These are phyloP conservation scores for Neurospora cerealis DNA, from an alignment of 495 filamentous ascomycete genomes.

Conservation along the genomic window DNA sequence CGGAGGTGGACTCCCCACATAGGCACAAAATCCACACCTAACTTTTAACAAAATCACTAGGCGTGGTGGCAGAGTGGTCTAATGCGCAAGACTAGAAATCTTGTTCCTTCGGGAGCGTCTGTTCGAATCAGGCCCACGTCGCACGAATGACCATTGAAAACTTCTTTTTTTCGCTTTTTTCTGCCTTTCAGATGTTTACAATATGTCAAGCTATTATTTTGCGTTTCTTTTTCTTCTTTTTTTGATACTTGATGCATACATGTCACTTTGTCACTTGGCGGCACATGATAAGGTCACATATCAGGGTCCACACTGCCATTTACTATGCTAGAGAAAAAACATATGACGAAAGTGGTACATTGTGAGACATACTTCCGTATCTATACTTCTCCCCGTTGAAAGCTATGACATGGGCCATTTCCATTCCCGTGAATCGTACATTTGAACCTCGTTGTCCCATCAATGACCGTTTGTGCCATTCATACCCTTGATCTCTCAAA, in stretches of 20 bases:
- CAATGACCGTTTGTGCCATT: not conserved
- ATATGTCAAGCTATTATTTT: no score
- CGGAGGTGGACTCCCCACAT: not conserved
- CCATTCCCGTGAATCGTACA: not conserved
- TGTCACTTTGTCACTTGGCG: not conserved
- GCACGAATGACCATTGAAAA: not conserved
- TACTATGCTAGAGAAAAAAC: not conserved
- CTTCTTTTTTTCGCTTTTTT: not conserved
- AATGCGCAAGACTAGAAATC: not conserved
- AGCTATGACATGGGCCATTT: not conserved
- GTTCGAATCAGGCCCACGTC: not conserved
- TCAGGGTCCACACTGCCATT: not conserved
- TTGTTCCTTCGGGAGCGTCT: not conserved
- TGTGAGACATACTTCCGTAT: no score
- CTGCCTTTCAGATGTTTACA: not conserved
- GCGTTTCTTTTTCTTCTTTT: no score
- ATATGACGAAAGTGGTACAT: not conserved
- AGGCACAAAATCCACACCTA: rapidly evolving
- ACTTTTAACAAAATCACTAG: not conserved
- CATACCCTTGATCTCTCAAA: not conserved
- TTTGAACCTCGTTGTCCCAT: no score
- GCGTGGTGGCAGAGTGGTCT: not conserved
- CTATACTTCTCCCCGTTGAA: not conserved
- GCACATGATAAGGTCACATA: not conserved
- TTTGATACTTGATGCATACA: no score